These are phyloP conservation scores for Cercospora nicotianae DNA, from an alignment of 2,329 filamentous ascomycete genomes.

Conservation along the genomic window DNA sequence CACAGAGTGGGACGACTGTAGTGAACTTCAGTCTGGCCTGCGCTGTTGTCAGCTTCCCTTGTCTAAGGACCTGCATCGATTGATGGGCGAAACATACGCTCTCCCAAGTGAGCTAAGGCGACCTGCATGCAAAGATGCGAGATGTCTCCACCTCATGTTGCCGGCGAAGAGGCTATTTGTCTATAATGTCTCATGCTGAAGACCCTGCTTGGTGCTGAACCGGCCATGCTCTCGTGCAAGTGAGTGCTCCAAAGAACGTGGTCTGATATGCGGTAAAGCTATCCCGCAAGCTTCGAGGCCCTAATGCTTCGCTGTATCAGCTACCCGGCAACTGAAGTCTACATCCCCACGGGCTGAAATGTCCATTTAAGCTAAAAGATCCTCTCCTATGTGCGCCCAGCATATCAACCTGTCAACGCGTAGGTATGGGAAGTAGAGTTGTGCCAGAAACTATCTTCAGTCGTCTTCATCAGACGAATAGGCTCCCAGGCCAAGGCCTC, in stretches of 20 bases:
- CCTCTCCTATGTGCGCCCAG: background rate
- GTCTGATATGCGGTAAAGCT: background rate
- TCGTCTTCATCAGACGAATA: constrained; percentile 49
- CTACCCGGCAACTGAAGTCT: background rate
- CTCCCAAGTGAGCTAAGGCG: constrained; percentile 20
- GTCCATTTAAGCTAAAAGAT: background rate
- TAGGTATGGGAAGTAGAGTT: background rate
- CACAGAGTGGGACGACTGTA: constrained; percentile 17
- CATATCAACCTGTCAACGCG: background rate
- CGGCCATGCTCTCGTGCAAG: background rate
- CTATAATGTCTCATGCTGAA: background rate
- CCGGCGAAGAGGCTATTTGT: background rate
- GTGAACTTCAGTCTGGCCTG: constrained; percentile 15
- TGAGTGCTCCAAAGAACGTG: background rate
- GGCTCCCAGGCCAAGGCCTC: constrained; percentile 42
- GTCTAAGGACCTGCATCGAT: background rate
- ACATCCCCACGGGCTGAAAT: background rate
- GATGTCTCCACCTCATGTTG: background rate
- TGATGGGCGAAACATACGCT: constrained; percentile 1
- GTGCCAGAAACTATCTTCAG: constrained; percentile 19
- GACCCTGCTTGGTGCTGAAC: background rate
- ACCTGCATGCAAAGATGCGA: background rate
- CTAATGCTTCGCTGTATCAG: background rate
- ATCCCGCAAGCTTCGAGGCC: background rate
- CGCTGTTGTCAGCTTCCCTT: constrained; percentile 2